These are phyloP conservation scores for Beta macrorhiza DNA, from an alignment of 179 eudicot genomes.

Conservation along the genomic window DNA sequence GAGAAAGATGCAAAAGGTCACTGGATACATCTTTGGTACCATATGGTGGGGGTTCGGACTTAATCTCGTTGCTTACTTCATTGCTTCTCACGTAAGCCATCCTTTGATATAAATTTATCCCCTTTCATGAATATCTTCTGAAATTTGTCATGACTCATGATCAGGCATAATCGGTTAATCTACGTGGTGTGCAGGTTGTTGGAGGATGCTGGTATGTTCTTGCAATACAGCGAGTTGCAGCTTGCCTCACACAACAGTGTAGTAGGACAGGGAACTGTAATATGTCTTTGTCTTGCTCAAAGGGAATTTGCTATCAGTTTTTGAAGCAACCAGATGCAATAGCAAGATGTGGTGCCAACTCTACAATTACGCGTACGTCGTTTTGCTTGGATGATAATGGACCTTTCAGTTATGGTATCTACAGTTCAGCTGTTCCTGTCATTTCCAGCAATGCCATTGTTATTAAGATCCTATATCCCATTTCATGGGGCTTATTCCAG, in stretches of 20 bases:
- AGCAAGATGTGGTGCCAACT: slow-evolving; percentile 41
- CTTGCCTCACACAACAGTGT: slow-evolving; percentile 70
- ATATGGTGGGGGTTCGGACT: slow-evolving; percentile 99
- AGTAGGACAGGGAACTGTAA: slow-evolving; percentile 35
- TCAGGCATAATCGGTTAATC: not conserved
- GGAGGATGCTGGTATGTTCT: slow-evolving; percentile 97
- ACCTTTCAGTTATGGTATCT: slow-evolving; percentile 69
- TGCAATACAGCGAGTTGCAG: slow-evolving; percentile 72
- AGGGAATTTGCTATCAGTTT: slow-evolving; percentile 56
- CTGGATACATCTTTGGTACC: slow-evolving; percentile 90
- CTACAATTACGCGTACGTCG: slow-evolving; percentile 37
- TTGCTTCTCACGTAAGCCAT: slow-evolving; percentile 88
- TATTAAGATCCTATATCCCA: slow-evolving; percentile 76
- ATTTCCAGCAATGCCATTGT: slow-evolving; percentile 63
- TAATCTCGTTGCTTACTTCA: slow-evolving; percentile 88
- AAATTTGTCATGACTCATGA: not conserved
- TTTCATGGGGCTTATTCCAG: slow-evolving; percentile 84
- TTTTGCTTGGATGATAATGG: slow-evolving; percentile 61
- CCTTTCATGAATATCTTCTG: not conserved
- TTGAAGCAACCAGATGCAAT: slow-evolving; percentile 24
- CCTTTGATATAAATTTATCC: not conserved
- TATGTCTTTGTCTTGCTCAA: slow-evolving; percentile 63
- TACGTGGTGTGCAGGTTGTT: slow-evolving; percentile 48
- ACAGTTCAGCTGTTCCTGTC: slow-evolving; percentile 66
- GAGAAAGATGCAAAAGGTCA: slow-evolving; percentile 93